Percentiles rank a stretch among this genome's conserved stretches.
These are phyloP conservation scores for Micromonas commoda DNA, from an alignment of 139 green algal species.

Conservation along the genomic window DNA sequence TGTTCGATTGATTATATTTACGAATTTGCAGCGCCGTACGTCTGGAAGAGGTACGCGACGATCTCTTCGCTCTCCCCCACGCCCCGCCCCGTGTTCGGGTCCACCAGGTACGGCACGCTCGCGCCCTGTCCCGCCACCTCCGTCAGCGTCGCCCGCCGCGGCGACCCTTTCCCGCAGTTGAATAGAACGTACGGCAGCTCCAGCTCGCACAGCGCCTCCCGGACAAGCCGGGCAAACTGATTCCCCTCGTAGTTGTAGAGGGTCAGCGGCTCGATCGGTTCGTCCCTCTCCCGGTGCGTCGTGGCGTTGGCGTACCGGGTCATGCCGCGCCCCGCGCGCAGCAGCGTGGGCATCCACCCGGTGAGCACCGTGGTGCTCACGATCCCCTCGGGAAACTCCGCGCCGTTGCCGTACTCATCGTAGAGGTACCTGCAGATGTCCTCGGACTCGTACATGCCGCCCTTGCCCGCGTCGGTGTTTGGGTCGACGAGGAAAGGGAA, in stretches of 20 bases:
- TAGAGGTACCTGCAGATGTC: constrained; percentile 39
- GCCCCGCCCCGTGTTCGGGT: constrained; percentile 32
- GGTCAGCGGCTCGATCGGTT: constrained; percentile 17
- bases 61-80: constrained; percentile 35
- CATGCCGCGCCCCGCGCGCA: constrained; percentile 36
- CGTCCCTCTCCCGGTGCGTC: not conserved
- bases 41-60: constrained; percentile 36
- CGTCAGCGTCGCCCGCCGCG: not conserved
- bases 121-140: not conserved
- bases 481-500: constrained; percentile 33
- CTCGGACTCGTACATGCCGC: constrained; percentile 37
- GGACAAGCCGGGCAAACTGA: constrained; percentile 41
- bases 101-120: constrained; percentile 39
- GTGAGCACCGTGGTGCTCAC: constrained; percentile 29
- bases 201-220: constrained; percentile 41
- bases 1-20: too few species aligned
- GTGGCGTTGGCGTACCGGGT: constrained; percentile 21
- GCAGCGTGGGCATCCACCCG: constrained; percentile 39
- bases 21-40: too few species aligned
- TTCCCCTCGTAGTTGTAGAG: constrained; percentile 41
- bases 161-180: constrained; percentile 13
- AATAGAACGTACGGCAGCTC: constrained; percentile 37
- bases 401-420: constrained; percentile 25
- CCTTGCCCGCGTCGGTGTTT: constrained; percentile 24
- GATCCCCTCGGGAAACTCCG: not conserved